Evolutionary conservation across 768 basidiomycete species (phyloP), one percentile per base, ranked within the genome.

Genomic region (Pholiota molesta): DNA sequence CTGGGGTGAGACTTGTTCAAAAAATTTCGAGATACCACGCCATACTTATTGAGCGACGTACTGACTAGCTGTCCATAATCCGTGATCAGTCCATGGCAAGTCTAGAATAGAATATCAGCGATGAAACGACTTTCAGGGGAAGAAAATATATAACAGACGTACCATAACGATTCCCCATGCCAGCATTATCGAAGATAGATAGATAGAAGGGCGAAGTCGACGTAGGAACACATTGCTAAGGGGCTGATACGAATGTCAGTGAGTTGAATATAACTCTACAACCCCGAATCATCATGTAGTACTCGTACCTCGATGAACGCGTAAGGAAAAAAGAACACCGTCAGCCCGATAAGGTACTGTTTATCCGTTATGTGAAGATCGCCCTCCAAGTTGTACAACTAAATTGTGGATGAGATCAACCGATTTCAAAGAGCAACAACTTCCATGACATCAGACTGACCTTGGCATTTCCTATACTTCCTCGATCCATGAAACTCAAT

Each of bases 151-250:
- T 37, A 2, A 37, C 1, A 16, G 45, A 58, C 75, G 51, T 60
- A 88, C 89, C 90, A 91, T 91, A 77, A 86, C 85, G 33, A 91
- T 65, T 2, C 89, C 90, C 89, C 90, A 91, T 10, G 83, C 62
- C 1, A 90, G 60, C 90, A 93, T 92, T 56, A 92, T 78, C 28
- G 79, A 58, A 8, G 89, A 89, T 7, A 93, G 77, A 90, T 90
- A 92, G 40, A 93, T 72, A 3, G 90, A 91, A 1, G 91, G 91
- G 0, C 89, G 79, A 23, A 91, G 77, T 51, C 88, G 82, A 69
- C 90, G 90, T 44, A 91, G 75, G 69, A 89, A 85, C 2, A 90
- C 73, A 64, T 91, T 90, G 35, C 59, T 60, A 7, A 60, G 11
- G 2, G 59, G 59, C 59, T 60, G 14, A 37, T n/a, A 28, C 8